Evolutionary conservation across 1,284 basidiomycete species (phyloP), one percentile per base, ranked within the genome.

Genomic region (Baeospora myosura): DNA sequence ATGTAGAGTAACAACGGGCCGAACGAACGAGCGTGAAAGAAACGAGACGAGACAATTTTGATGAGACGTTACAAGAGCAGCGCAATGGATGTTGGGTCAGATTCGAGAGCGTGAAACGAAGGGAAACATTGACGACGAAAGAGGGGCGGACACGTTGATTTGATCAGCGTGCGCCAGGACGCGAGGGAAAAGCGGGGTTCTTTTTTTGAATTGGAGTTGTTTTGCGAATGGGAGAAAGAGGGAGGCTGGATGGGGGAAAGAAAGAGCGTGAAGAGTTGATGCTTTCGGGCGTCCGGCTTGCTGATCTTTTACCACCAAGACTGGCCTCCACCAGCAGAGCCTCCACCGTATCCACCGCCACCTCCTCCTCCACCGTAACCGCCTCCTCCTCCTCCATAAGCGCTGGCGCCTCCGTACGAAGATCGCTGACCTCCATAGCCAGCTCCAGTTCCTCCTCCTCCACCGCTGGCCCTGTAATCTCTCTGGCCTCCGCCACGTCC

Each of bases 1-100:
- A n/a, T n/a, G n/a, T n/a, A n/a, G n/a, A n/a, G n/a, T n/a, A n/a
- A n/a, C n/a, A n/a, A n/a, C n/a, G n/a, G n/a, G n/a, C n/a, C 26
- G 42, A 34, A 33, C 38, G 48, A 25, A 21, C 46, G 41, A 49
- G 47, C 47, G 44, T 34, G 39, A 40, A 41, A 42, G 33, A 68
- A 69, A 71, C 69, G 74, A 78, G 74, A 79, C 76, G 70, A 72
- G 70, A 71, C 68, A 62, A 61, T 54, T 53, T 52, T 44, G 38
- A 37, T 11, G 21, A 16, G 18, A 34, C 11, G 33, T 11, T 16
- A 20, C 11, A 62, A 76, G 74, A 79, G 78, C 75, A 79, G 76
- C 76, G 74, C 74, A 74, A 52, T 49, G 53, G 60, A 57, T 53
- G 58, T 56, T 55, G 61, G 60, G 59, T 58, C 61, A 48, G 49